Percentiles rank a stretch among this genome's conserved stretches.
These are phyloP conservation scores for Phytophthora kernoviae DNA, from an alignment of 352 stramenopile genomes.

Conservation along the genomic window DNA sequence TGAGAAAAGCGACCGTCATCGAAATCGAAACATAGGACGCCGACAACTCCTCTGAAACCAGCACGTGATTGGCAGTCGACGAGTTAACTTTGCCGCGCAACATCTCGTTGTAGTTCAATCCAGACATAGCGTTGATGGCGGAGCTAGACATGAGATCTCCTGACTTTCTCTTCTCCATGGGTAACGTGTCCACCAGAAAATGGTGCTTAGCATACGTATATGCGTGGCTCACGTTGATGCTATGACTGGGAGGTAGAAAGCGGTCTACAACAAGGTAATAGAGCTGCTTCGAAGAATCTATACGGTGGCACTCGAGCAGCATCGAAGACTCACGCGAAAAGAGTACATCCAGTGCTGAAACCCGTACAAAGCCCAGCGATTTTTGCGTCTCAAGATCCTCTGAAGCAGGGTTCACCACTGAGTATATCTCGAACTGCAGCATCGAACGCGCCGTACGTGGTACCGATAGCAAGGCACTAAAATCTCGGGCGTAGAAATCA, in stretches of 20 bases:
- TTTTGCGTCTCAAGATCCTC: conserved; percentile 66
- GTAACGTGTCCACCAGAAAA: conserved; percentile 76
- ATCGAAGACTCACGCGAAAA: conserved; percentile 80
- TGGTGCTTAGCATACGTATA: conserved; percentile 83
- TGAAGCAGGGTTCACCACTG: conserved; percentile 58
- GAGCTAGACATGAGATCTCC: conserved; percentile 42
- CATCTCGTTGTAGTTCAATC: conserved; percentile 65
- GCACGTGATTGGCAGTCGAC: conserved; percentile 63
- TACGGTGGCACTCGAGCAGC: conserved; percentile 67
- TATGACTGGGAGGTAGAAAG: conserved; percentile 60
- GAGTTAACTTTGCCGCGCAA: conserved; percentile 59
- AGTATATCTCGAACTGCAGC: conserved; percentile 84
- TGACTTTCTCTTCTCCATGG: conserved; percentile 53
- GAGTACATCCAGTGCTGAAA: conserved; percentile 72
- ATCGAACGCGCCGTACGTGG: conserved; percentile 64
- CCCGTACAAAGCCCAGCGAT: conserved; percentile 75
- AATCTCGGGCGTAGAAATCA: conserved; percentile 81
- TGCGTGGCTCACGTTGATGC: conserved; percentile 72
- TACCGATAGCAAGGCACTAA: conserved; percentile 73
- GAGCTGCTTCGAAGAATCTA: conserved; percentile 47
- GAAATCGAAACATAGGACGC: conserved; percentile 84
- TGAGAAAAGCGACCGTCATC: conserved; percentile 80
- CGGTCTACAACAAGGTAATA: conserved; percentile 84
- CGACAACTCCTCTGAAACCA: conserved; percentile 84
- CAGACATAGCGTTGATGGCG: conserved; percentile 32